Conservation (phyloP, 345 rosid species). For the Aquilaria yunnanensis region DNA sequence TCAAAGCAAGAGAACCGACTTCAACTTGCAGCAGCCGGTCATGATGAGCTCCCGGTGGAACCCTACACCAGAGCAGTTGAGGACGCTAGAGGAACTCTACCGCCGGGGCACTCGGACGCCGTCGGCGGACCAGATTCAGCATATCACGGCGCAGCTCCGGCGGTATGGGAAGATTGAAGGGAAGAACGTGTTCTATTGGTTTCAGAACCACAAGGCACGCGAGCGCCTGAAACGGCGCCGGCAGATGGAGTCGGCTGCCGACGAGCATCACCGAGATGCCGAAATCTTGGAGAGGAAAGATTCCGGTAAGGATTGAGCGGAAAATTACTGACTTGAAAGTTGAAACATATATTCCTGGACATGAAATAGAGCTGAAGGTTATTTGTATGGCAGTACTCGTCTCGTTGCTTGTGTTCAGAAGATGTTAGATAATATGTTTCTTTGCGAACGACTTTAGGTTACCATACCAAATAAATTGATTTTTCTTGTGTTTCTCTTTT, state of each 20-base stretch:
- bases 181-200: conserved; percentile 96
- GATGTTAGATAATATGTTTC: conserved; percentile 9
- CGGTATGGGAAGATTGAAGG: conserved; percentile 95
- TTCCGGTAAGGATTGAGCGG: conserved; percentile 6
- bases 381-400: not conserved
- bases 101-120: conserved; percentile 85
- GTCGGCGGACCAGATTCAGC: conserved; percentile 85
- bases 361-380: not conserved
- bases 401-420: conserved; percentile 16
- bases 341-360: conserved; percentile 16
- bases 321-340: no score
- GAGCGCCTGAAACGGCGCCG: conserved; percentile 84
- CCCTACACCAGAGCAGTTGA: conserved; percentile 88
- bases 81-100: conserved; percentile 81
- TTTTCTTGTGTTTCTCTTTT: conserved; percentile 32
- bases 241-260: conserved; percentile 55
- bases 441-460: not conserved
- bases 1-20: conserved; percentile 52
- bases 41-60: conserved; percentile 94
- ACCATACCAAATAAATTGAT: conserved; percentile 18
- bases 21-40: conserved; percentile 37
- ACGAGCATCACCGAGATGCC: conserved; percentile 17
- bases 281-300: conserved; percentile 53
- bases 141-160: conserved; percentile 76
- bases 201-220: conserved; percentile 95